Percentiles rank a stretch among this genome's conserved stretches.
phyloP scores from a whole-genome alignment of 2,329 filamentous ascomycete species.

The Westerdykella sp. region DNA sequence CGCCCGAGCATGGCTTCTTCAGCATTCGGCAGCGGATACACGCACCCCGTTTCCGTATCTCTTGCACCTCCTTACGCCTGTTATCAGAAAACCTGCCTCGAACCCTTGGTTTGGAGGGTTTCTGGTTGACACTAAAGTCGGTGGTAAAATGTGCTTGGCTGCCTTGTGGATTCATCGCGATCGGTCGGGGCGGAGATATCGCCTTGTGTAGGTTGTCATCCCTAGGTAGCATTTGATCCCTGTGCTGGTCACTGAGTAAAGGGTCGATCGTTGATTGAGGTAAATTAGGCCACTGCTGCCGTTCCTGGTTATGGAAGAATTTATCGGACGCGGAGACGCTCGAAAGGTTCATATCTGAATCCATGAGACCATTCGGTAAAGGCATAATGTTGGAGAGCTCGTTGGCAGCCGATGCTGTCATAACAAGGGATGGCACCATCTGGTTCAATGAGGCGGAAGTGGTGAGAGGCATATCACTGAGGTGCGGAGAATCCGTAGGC shows the following conservation, averaged over 20 bases:
- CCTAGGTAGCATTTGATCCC: constrained; percentile 19
- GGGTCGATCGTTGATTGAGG: constrained; percentile 28
- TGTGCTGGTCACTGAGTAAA: constrained; percentile 29
- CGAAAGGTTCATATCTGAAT: constrained; percentile 28
- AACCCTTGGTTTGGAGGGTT: constrained; percentile 42
- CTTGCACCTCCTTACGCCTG: constrained; percentile 53
- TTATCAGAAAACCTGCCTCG: constrained; percentile 52
- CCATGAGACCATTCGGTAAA: constrained; percentile 29
- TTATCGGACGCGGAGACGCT: constrained; percentile 27
- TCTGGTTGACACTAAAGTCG: constrained; percentile 36
- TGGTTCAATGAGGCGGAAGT: constrained; percentile 26
- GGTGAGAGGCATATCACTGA: constrained; percentile 25
- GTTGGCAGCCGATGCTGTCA: constrained; percentile 37
- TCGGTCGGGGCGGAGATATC: constrained; percentile 28
- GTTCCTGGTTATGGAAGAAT: constrained; percentile 28
- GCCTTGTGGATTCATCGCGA: constrained; percentile 33
- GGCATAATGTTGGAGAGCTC: constrained; percentile 33
- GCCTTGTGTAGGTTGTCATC: constrained; percentile 19
- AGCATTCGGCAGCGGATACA: constrained; percentile 60
- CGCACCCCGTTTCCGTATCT: constrained; percentile 54
- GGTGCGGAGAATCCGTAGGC: constrained; percentile 31
- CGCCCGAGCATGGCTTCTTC: constrained; percentile 58
- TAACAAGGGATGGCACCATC: constrained; percentile 34
- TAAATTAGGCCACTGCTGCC: constrained; percentile 27
- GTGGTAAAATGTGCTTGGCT: constrained; percentile 35